Evolutionary conservation across 148 eudicot species (phyloP), one percentile per base, ranked within the genome.

Genomic region (Vaccinium corymbosum): DNA sequence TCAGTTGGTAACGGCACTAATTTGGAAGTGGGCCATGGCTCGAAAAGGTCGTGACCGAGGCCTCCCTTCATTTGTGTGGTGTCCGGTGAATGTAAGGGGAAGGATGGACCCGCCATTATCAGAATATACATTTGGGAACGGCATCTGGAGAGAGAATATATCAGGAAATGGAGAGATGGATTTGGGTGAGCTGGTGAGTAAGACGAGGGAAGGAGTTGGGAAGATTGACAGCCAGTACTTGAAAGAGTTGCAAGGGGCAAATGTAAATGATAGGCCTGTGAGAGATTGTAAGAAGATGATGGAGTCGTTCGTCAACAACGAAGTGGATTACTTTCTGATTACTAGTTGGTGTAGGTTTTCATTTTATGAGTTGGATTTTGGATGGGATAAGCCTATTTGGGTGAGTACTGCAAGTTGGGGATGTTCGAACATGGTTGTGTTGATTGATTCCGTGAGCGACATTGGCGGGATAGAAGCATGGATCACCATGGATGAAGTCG

Each of bases 391-490:
- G 81, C 89, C 92, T 17, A 12, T 10, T 25, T 91, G 93, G 91
- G 82, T 84, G 35, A 87, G 89, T 42, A 16, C 66, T 53, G 83
- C 79, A 3, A 81, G 87, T 29, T 76, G 64, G 72, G 50, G 57
- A 5, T 3, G 0, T 25, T 57, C 80, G 62, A 79, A 91, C 66
- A 16, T 62, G 35, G 17, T 87, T 5, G 75, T 86, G 22, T 76
- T 90, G 52, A 42, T 87, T 12, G 91, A 91, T 72, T 78, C 90
- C n/a, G 15, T 16, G 11, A 81, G 80, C 32, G 2, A 20, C 1
- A 80, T 66, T 46, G 85, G 84, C 62, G 93, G 89, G 59, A 62
- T 91, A 9, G 93, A 91, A 83, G 93, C 89, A 38, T 91, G 93
- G 93, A 84, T 86, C 49, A 75, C 61, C 10, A 48, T 91, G 83